A percentile compares a stretch with the other conserved stretches of the same genome.
These are phyloP conservation scores for Xylaria sp. DNA, from an alignment of 2,329 filamentous ascomycete species.

Conservation along the genomic window DNA sequence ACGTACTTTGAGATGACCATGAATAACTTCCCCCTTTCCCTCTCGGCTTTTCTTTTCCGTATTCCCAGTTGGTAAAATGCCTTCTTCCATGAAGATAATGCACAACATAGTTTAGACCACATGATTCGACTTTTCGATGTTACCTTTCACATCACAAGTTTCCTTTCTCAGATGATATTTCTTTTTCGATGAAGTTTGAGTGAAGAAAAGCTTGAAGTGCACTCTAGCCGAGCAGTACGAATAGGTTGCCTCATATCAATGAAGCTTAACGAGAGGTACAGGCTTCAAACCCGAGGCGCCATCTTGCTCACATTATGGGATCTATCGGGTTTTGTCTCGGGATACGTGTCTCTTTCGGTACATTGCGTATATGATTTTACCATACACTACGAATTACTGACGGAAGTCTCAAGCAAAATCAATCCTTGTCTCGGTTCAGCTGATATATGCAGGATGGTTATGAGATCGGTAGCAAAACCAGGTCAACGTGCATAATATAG, in stretches of 20 bases:
- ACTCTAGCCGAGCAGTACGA: no score
- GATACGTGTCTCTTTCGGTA: background rate
- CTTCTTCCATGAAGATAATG: background rate
- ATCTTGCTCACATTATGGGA: no score
- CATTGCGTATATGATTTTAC: background rate
- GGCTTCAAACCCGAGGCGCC: no score
- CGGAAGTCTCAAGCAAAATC: background rate
- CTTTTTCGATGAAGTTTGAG: no score
- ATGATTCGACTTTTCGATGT: background rate
- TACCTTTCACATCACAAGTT: background rate
- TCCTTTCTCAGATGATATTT: background rate
- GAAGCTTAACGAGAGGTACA: no score
- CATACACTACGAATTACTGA: background rate
- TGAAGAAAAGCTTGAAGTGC: no score
- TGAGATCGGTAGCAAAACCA: background rate
- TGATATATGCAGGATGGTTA: background rate
- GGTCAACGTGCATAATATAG: background rate
- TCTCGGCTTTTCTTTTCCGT: background rate
- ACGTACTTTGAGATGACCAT: background rate
- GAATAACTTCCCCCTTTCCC: background rate
- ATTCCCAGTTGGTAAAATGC: background rate
- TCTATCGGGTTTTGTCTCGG: background rate
- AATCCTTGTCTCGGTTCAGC: background rate
- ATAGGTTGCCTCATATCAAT: no score
- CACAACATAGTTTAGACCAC: background rate